Evolutionary conservation across 345 rosid species (phyloP), one percentile per base, ranked within the genome.

Genomic region (Laguncularia racemosa): DNA sequence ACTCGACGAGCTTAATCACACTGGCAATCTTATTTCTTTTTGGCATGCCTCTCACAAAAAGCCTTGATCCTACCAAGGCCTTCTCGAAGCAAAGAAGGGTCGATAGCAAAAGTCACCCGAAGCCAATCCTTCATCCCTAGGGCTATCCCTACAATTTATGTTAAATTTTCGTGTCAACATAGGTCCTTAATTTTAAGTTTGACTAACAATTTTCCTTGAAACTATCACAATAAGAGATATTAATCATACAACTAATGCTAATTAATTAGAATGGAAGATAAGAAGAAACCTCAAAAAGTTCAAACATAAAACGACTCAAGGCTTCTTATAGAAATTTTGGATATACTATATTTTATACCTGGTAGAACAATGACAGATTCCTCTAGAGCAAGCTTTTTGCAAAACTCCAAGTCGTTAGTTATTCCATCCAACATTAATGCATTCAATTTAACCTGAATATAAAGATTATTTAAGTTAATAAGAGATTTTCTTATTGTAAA

Each of bases 41-140:
- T 65, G 59, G 65, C 58, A 66, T 70, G 70, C 69, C 72, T 70
- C 21, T 65, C 49, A 14, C 56, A 59, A 46, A 62, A 74, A 16
- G 58, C 59, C 63, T 67, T 67, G 7, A 74, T 46, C 69, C 75
- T 70, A n/a, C 12, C 48, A 16, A 70, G 60, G 44, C 63, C 69
- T 6, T 50, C 69, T 66, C 56, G 66, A 38, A 74, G 71, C 10
- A 56, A 17, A 44, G 57, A 46, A 20, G 53, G 75, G 19, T 74
- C 78, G 17, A 48, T 14, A 0, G 63, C 69, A 49, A 70, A 74
- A 16, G 63, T 70, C 60, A 74, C 49, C 23, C 70, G 65, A 44
- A 74, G 48, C 75, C 69, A 74, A 38, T 60, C 53, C 63, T 66
- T 74, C 63, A 59, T 21, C 16, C 72, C 72, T 17, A 70, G 9